Percentiles rank a stretch among this genome's conserved stretches.
These are phyloP conservation scores for Teratosphaeria nubilosa DNA, from an alignment of 2,329 filamentous ascomycete genomes.

Conservation along the genomic window DNA sequence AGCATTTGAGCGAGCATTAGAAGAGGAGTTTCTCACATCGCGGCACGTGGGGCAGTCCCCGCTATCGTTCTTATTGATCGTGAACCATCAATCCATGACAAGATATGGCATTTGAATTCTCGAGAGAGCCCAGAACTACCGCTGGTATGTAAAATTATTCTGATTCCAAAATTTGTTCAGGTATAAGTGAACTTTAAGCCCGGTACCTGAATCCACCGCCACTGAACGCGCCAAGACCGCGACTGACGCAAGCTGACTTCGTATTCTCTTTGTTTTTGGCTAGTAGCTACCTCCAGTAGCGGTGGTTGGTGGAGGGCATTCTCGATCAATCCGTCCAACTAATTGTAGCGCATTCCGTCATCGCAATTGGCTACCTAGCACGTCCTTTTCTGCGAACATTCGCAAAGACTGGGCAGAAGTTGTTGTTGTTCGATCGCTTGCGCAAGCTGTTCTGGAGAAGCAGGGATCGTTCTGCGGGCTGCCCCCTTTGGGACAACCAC, in stretches of 20 bases:
- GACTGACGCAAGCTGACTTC: not conserved
- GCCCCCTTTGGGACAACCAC: not conserved
- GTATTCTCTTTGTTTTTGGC: not conserved
- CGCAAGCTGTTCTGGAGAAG: not conserved
- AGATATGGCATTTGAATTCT: no score
- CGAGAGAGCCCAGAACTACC: not conserved
- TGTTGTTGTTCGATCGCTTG: not conserved
- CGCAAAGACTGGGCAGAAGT: not conserved
- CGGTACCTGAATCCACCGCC: not conserved
- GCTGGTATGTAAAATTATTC: not conserved
- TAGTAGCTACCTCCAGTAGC: no score
- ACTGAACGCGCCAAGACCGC: not conserved
- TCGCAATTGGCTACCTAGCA: not conserved
- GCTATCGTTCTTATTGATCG: no score
- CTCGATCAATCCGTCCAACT: not conserved
- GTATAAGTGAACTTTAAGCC: not conserved
- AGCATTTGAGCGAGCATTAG: not conserved
- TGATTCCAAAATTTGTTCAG: not conserved
- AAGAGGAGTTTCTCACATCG: not conserved
- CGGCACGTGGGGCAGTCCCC: not conserved
- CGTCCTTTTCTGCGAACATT: not conserved
- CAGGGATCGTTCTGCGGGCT: not conserved
- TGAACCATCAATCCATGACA: no score
- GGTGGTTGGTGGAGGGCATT: not conserved
- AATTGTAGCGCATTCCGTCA: not conserved